Conservation (phyloP, 192 early-diverging fungal species). For the Haplosporangium gracile region DNA sequence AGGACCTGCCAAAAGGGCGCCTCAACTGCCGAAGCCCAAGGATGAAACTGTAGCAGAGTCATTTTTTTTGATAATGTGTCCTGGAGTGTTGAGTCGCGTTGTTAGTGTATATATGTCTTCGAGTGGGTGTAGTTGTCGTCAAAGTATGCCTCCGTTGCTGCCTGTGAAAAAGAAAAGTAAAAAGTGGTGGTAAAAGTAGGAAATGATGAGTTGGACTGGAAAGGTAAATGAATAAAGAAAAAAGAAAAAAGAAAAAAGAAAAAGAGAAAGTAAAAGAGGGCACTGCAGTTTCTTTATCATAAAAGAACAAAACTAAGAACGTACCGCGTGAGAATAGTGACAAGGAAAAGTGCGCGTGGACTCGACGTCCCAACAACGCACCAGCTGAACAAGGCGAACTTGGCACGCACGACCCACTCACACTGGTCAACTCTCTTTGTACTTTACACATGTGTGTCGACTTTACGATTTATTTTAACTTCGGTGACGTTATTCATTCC, state of each 20-base stretch:
- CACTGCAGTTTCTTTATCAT: background rate
- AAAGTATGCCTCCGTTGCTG: background rate
- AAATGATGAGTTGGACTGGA: background rate
- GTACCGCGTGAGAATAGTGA: background rate
- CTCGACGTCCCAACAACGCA: too few relatives aligned
- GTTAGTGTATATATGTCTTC: background rate
- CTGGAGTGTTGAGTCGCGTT: background rate
- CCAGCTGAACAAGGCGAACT: background rate
- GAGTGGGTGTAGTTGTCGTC: background rate
- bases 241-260: background rate
- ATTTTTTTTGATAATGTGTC: background rate
- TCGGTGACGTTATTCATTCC: background rate
- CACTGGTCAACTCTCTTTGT: background rate
- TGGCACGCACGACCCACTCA: background rate
- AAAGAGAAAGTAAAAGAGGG: slow-evolving; percentile 3
- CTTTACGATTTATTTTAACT: background rate
- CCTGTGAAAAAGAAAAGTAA: background rate
- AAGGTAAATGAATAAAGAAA: background rate
- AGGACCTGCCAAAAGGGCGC: slow-evolving; percentile 94
- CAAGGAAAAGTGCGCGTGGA: background rate
- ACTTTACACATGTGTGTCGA: background rate
- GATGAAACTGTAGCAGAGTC: slow-evolving; percentile 83
- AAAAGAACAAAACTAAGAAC: background rate
- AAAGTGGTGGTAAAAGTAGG: background rate
- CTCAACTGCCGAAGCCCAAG: slow-evolving; percentile 88